These are phyloP conservation scores for Aspergillus quadrilineatus DNA, from an alignment of 2,329 filamentous ascomycete genomes.

Conservation along the genomic window DNA sequence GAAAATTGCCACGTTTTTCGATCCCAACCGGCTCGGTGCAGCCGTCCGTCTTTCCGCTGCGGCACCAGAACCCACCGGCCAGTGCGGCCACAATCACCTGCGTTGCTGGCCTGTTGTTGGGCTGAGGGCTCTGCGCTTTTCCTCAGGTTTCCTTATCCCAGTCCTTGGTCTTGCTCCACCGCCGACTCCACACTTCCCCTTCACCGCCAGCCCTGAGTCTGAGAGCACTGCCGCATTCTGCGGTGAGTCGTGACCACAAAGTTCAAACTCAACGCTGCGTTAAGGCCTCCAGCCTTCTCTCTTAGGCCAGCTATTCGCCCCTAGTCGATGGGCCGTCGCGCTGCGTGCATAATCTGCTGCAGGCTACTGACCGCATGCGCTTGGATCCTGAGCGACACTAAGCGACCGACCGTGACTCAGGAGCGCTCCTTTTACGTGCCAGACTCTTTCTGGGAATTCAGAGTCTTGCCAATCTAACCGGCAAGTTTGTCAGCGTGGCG, in stretches of 20 bases:
- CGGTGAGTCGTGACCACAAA: constrained; percentile 7
- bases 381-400: neutral
- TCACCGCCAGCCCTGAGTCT: constrained; percentile 10
- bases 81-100: constrained; percentile 22
- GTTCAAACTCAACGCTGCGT: neutral
- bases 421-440: neutral
- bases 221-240: constrained; percentile 1
- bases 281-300: neutral
- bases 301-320: neutral
- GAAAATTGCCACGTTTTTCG: constrained; percentile 29
- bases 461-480: constrained; percentile 4
- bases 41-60: constrained; percentile 37
- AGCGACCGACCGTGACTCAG: constrained; percentile 1
- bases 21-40: constrained; percentile 34
- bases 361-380: neutral
- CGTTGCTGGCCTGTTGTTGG: constrained; percentile 14
- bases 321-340: neutral
- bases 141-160: constrained; percentile 13
- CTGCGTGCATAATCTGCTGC: neutral
- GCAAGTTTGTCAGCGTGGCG: constrained; percentile 8
- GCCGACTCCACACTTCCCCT: constrained; percentile 12
- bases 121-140: neutral
- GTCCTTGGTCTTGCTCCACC: constrained; percentile 15
- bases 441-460: neutral
- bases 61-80: constrained; percentile 21